Base-by-base conservation (phyloP, 331 rosid genomes). In the Rosa hybrid region DNA sequence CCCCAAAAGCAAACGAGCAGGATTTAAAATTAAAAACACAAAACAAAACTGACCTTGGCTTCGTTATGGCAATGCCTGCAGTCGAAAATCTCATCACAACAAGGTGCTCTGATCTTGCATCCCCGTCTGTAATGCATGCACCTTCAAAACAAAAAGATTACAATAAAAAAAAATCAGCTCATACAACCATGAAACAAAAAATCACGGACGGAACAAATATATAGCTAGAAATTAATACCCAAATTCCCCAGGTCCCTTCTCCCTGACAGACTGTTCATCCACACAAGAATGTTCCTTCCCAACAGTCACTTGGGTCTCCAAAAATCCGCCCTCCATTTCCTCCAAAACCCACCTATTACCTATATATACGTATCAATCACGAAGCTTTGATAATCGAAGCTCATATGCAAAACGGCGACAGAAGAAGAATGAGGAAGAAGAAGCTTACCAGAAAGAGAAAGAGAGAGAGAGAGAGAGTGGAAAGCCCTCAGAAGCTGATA, bases 21-120 rank as follows among this genome's bases (percentile, higher is more conserved):
- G 39, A 27, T 27, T 27, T 27, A 27, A 56, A 27, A 59, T 0
- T 7, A 30, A 30, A 1, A 30, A 30, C 1, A 30, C 2, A 39
- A 50, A 0, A 18, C 25, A 68, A 12, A 14, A 39, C 42, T 18
- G 13, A 89, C 96, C 94, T 90, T 94, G 11, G 92, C 77, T 83
- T 90, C 90, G 73, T 91, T 91, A 81, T 92, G 97, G 75, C 97
- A 92, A 83, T 91, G 96, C 77, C 94, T 89, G 88, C 96, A 92
- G 68, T 82, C 79, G 48, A 91, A 92, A 38, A 89, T 70, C 88
- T 91, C 90, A 78, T 86, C 83, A 83, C 96, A 92, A 68, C 98
- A 94, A 0, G 98, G 96, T 23, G 98, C 89, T 84, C 86, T 67
- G 83, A 92, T 92, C 82, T 88, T 92, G 86, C 96, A 92, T 83